Evolutionary conservation across 1,139 yeast genomes (phyloP).

Genomic region (Saccharomycopsis crataegensis): DNA sequence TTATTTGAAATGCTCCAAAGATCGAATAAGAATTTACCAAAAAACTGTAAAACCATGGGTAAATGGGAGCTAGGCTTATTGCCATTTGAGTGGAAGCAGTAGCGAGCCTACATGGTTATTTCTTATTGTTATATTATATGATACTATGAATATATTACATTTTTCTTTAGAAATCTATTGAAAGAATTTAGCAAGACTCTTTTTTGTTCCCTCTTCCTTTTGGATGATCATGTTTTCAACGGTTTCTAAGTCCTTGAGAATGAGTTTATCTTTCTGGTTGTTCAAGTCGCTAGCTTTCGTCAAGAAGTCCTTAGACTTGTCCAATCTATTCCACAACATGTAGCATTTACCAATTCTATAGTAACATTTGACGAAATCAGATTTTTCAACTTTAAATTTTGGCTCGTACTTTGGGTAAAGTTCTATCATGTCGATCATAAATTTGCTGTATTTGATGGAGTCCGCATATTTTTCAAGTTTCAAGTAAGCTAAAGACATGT

Average conservation of each 20-base stretch:
- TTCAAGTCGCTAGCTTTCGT: slow-evolving; percentile 37
- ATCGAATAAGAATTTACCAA: slow-evolving; percentile 10
- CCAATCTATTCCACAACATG: slow-evolving; percentile 36
- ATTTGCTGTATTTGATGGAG: slow-evolving; percentile 47
- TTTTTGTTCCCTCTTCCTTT: slow-evolving; percentile 42
- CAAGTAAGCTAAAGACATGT: slow-evolving; percentile 46
- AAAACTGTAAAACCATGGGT: slow-evolving; percentile 6
- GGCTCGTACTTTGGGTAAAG: slow-evolving; percentile 20
- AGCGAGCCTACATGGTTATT: too few species aligned
- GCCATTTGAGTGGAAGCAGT: slow-evolving; percentile 11
- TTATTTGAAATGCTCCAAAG: slow-evolving; percentile 2
- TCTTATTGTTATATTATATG: too few species aligned
- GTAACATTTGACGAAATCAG: slow-evolving; percentile 55
- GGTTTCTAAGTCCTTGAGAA: slow-evolving; percentile 36
- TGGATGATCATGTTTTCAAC: slow-evolving; percentile 35
- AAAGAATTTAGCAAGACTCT: slow-evolving; percentile 54
- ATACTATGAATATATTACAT: too few species aligned
- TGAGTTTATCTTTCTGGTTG: slow-evolving; percentile 42
- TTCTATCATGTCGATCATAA: slow-evolving; percentile 43
- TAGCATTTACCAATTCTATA: slow-evolving; percentile 54
- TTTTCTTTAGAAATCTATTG: slow-evolving; percentile 11
- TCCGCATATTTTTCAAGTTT: slow-evolving; percentile 40
- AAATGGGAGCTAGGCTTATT: slow-evolving; percentile 16
- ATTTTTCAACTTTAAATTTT: slow-evolving; percentile 22
- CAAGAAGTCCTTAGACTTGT: slow-evolving; percentile 44